Base-by-base conservation (phyloP, 2,329 filamentous ascomycete species). In the Grosmannia serpens region DNA sequence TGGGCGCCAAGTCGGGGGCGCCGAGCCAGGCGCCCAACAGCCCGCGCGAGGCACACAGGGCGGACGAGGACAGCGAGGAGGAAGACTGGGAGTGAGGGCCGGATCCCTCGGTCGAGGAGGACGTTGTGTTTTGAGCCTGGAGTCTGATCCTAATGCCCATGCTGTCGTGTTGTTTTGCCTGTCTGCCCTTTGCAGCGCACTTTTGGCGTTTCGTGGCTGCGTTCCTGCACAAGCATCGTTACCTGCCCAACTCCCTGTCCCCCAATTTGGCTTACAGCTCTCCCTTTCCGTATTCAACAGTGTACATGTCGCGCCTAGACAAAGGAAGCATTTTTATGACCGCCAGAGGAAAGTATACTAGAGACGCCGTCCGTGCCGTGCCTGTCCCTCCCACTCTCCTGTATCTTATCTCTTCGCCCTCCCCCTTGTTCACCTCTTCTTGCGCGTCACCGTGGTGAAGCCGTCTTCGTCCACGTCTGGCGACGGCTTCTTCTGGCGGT, bases 401-500 rank as follows among this genome's bases (percentile, higher is more conserved):
- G 47, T 59, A 35, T 49, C 6, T 59, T 33, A 8, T 49, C 46
- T 41, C 52, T 15, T 6, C 22, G 1, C 8, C 13, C 33, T 26
- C 44, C 20, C 8, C 46, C 20, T 22, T 44, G 3, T 8, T 56
- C 27, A 78, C 74, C 77, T 80, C 77, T 83, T 88, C 75, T 84
- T 88, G 66, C 81, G 79, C 58, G 84, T 80, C 63, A 91, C 87
- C 71, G 81, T 89, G 20, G 84, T 89, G 69, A 92, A 92, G 5
- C 88, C 88, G 67, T 92, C 88, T 64, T 91, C 87, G 70, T 92
- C 88, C 52, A 91, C 77, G 69, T 89, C 83, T 0, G 88, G 87
- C 67, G 81, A 79, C 20, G 76, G 70, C 72, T 84, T 88, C 70
- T 88, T 83, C 69, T 78, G 84, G 17, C 76, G 74, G 52, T 69